Conservation (phyloP, 2,329 filamentous ascomycete species). For the Mycocentrospora acerina region DNA sequence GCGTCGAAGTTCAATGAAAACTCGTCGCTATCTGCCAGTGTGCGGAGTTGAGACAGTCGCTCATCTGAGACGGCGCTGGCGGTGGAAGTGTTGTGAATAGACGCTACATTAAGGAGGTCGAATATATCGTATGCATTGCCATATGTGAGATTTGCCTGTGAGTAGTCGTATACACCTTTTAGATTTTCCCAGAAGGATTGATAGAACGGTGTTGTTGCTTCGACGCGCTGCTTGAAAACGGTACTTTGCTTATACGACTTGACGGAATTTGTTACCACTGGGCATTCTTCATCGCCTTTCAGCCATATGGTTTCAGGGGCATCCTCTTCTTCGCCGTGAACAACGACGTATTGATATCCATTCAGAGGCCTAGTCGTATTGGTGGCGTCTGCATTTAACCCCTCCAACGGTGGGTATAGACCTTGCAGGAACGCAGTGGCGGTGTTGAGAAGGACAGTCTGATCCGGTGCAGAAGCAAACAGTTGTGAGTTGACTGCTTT, state of each 20-base stretch:
- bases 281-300: slow-evolving; percentile 50
- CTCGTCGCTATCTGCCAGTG: slow-evolving; percentile 11
- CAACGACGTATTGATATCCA: slow-evolving; percentile 57
- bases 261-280: slow-evolving; percentile 9
- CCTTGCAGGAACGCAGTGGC: slow-evolving; percentile 61
- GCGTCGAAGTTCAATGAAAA: slow-evolving; percentile 7
- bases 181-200: slow-evolving; percentile 39
- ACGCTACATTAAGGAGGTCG: slow-evolving; percentile 55
- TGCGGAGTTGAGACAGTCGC: slow-evolving; percentile 11
- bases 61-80: slow-evolving; percentile 14
- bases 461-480: slow-evolving; percentile 46
- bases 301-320: slow-evolving; percentile 53
- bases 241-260: slow-evolving; percentile 42
- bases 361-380: slow-evolving; percentile 48
- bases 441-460: slow-evolving; percentile 50
- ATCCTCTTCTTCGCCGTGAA: slow-evolving; percentile 44
- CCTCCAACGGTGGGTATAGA: slow-evolving; percentile 53
- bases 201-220: slow-evolving; percentile 49
- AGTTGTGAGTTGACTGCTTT: slow-evolving; percentile 47
- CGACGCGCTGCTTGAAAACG: slow-evolving; percentile 41
- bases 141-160: slow-evolving; percentile 46
- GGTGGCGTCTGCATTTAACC: slow-evolving; percentile 17
- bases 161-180: slow-evolving; percentile 43
- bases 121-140: slow-evolving; percentile 55
- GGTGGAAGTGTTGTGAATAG: slow-evolving; percentile 48